Percentiles rank a stretch among this genome's conserved stretches.
phyloP scores from a whole-genome alignment of 2,329 filamentous ascomycete genomes.

The Cercospora beticola region DNA sequence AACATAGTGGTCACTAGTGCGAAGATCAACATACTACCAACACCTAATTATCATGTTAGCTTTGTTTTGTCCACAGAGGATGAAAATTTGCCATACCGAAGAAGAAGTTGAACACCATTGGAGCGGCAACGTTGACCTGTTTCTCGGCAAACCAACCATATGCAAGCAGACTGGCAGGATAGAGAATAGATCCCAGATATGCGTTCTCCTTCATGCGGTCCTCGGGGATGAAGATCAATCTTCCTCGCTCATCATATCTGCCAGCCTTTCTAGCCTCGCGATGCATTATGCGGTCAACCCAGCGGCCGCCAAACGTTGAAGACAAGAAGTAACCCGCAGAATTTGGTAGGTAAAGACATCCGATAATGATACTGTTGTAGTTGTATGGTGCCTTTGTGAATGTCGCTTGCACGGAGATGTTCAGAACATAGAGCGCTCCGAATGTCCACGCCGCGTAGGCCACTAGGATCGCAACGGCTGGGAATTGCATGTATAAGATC shows the following conservation, averaged over 20 bases:
- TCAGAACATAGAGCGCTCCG: constrained; percentile 71
- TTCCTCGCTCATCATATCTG: constrained; percentile 66
- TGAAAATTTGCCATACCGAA: constrained; percentile 58
- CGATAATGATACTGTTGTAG: constrained; percentile 67
- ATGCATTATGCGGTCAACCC: constrained; percentile 80
- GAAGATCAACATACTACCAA: constrained; percentile 75
- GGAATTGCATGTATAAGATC: constrained; percentile 70
- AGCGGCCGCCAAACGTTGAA: constrained; percentile 68
- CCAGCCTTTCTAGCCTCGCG: constrained; percentile 69
- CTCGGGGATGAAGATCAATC: constrained; percentile 69
- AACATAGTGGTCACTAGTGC: constrained; percentile 74
- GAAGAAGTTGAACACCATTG: constrained; percentile 41
- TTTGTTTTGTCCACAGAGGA: not conserved
- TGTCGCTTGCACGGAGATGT: constrained; percentile 71
- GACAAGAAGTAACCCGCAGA: constrained; percentile 70
- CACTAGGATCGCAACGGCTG: constrained; percentile 70
- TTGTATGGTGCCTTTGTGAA: constrained; percentile 68
- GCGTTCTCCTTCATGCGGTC: constrained; percentile 82
- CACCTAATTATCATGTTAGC: not conserved
- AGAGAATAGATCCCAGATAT: constrained; percentile 70
- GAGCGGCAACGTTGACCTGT: constrained; percentile 46
- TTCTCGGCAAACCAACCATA: constrained; percentile 74
- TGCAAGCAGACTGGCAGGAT: constrained; percentile 68
- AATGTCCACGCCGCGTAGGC: constrained; percentile 74
- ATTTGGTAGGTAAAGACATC: constrained; percentile 73